Base-by-base conservation (phyloP, 495 filamentous ascomycete species). In the Penicillium goetzii region DNA sequence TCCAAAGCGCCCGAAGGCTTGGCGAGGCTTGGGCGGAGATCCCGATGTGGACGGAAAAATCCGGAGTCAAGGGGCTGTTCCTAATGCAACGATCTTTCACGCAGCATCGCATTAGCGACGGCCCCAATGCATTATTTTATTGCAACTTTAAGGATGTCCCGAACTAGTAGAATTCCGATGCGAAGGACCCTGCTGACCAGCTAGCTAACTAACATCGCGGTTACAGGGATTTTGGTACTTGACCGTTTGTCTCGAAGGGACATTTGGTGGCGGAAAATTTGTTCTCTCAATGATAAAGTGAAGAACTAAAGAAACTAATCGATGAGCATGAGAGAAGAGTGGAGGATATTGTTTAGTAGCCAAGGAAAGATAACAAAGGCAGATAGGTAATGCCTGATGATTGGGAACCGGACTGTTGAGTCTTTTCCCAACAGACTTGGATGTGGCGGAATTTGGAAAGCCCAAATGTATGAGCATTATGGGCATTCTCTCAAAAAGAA, bases 11-110 rank as follows among this genome's bases (percentile, higher is more conserved):
- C 43, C 14, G 11, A 30, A 26, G 15, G 12, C 47, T 51, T 51
- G 47, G 47, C 47, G 26, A 51, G 47, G 47, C 23, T 51, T 51
- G 26, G 12, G 43, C 25, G 47, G 23, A 30, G 47, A 51, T 51
- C 25, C 47, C 47, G 43, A 2, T 4, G 25, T 15, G 23, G 47
- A 12, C 12, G 47, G 26, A 28, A 51, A n/a, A 30, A 8, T n/a
- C 26, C n/a, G 7, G 7, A 5, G 45, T 36, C 3, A 49, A 26
- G 21, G 23, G 45, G 25, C 19, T 25, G 19, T 43, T 19, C 9
- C 19, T n/a, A 43, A 4, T 21, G 17, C 15, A 47, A 4, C 19
- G 7, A 47, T 25, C 3, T 4, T 25, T 23, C 19, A 25, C n/a
- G 19, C 4, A 12, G 43, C 10, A 43, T 43, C n/a, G 17, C n/a